These are phyloP conservation scores for Pseudofabraea citricarpa DNA, from an alignment of 2,329 filamentous ascomycete species.

Conservation along the genomic window DNA sequence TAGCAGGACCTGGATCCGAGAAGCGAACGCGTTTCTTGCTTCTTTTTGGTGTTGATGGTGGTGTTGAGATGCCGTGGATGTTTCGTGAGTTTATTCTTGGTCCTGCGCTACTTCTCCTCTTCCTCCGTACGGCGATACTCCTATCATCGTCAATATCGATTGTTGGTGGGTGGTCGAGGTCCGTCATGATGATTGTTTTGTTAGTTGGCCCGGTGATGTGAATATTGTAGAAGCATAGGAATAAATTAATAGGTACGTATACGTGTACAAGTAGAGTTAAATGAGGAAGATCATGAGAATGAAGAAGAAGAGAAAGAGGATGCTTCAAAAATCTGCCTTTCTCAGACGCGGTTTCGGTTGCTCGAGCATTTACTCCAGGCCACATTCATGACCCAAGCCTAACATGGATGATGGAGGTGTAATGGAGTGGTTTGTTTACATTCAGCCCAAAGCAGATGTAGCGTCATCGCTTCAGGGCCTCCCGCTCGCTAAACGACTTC, in stretches of 20 bases:
- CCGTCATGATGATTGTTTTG: slow-evolving; percentile 18
- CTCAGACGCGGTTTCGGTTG: too few relatives aligned
- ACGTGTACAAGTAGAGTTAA: neutral
- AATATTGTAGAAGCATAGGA: neutral
- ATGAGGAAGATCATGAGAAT: neutral
- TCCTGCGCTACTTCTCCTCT: slow-evolving; percentile 38
- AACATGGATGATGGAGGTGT: neutral
- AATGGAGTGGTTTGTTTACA: neutral
- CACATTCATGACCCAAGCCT: neutral
- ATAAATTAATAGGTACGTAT: neutral
- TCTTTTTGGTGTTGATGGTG: slow-evolving; percentile 22
- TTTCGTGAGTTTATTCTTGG: slow-evolving; percentile 11
- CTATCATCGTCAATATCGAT: slow-evolving; percentile 36
- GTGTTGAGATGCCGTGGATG: slow-evolving; percentile 20
- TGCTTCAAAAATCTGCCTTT: too few relatives aligned
- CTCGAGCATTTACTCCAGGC: neutral
- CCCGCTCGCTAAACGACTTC: neutral
- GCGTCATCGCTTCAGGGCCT: neutral
- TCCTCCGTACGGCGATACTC: slow-evolving; percentile 51
- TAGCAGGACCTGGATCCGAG: slow-evolving; percentile 48
- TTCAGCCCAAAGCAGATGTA: neutral
- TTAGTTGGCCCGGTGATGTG: neutral
- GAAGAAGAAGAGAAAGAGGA: neutral
- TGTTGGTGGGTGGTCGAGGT: slow-evolving; percentile 10
- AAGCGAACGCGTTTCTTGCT: slow-evolving; percentile 50